A percentile compares a stretch with the other conserved stretches of the same genome.
These are phyloP conservation scores for Salix brachista DNA, from an alignment of 345 rosid species.

Conservation along the genomic window DNA sequence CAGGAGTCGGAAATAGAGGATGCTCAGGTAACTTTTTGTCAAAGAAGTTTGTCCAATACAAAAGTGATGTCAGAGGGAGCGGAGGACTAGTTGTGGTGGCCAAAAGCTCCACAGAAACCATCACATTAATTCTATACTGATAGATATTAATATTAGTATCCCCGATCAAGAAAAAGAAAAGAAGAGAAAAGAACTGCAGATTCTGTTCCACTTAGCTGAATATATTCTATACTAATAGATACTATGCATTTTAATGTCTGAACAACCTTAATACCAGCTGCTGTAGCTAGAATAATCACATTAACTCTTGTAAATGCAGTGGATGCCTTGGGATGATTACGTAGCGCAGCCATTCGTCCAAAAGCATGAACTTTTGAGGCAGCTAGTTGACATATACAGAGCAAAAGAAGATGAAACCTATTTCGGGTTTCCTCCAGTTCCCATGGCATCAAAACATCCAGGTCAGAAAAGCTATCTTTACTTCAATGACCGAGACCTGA, in stretches of 20 bases:
- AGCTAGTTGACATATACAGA: constrained; percentile 22
- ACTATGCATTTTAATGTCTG: not conserved
- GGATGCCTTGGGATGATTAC: constrained; percentile 67
- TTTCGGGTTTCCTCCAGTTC: constrained; percentile 30
- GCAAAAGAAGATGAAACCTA: constrained; percentile 33
- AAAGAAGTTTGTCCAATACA: not conserved
- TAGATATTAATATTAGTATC: too few relatives aligned
- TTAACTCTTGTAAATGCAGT: constrained; percentile 41
- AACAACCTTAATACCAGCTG: not conserved
- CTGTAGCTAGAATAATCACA: not conserved
- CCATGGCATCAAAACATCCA: not conserved
- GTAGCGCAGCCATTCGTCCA: constrained; percentile 33
- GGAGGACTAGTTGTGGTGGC: too few relatives aligned
- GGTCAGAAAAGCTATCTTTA: constrained; percentile 2
- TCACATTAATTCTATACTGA: too few relatives aligned
- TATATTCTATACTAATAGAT: not conserved
- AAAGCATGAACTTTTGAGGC: constrained; percentile 23
- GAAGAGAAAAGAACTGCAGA: too few relatives aligned
- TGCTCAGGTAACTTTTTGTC: constrained; percentile 46
- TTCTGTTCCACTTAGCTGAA: not conserved
- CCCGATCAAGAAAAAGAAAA: too few relatives aligned
- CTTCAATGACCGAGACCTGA: constrained; percentile 8
- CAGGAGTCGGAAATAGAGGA: constrained; percentile 79
- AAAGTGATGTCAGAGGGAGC: not conserved
- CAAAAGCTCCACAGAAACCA: too few relatives aligned